These are phyloP conservation scores for Dalechampia spathulata DNA, from an alignment of 441 rosid species.

Conservation along the genomic window DNA sequence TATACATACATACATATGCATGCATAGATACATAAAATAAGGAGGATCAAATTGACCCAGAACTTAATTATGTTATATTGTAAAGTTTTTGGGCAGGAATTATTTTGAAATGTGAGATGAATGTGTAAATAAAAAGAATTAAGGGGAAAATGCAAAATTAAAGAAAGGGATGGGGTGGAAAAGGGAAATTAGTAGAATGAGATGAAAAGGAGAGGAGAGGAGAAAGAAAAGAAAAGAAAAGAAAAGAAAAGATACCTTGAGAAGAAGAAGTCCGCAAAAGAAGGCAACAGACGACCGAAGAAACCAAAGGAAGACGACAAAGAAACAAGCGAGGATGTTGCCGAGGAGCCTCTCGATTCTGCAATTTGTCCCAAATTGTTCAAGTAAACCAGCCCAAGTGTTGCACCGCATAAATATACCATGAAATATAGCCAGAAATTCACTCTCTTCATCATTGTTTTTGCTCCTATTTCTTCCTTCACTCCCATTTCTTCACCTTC, in stretches of 20 bases:
- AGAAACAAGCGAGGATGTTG: slow-evolving; percentile 57
- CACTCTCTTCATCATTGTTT: slow-evolving; percentile 39
- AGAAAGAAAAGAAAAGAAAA: no score
- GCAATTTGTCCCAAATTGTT: slow-evolving; percentile 91
- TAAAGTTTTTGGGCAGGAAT: no score
- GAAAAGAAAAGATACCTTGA: slow-evolving; percentile 33
- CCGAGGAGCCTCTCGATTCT: slow-evolving; percentile 57
- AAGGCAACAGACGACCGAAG: slow-evolving; percentile 88
- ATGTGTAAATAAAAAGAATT: no score
- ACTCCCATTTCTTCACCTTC: slow-evolving; percentile 10
- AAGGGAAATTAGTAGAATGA: no score
- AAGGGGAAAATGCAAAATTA: no score
- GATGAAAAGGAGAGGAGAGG: no score
- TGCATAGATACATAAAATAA: no score
- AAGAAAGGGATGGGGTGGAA: no score
- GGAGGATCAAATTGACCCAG: no score
- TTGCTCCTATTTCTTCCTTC: slow-evolving; percentile 62
- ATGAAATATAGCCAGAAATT: slow-evolving; percentile 75
- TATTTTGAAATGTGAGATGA: no score
- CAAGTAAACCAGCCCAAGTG: slow-evolving; percentile 65
- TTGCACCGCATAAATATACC: slow-evolving; percentile 59
- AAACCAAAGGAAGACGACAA: slow-evolving; percentile 77
- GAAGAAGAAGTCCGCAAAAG: slow-evolving; percentile 52
- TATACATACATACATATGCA: no score
- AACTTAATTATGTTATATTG: no score